Evolutionary conservation across 805 yeast species (phyloP).

Genomic region (Lipomyces chichibuensis): DNA sequence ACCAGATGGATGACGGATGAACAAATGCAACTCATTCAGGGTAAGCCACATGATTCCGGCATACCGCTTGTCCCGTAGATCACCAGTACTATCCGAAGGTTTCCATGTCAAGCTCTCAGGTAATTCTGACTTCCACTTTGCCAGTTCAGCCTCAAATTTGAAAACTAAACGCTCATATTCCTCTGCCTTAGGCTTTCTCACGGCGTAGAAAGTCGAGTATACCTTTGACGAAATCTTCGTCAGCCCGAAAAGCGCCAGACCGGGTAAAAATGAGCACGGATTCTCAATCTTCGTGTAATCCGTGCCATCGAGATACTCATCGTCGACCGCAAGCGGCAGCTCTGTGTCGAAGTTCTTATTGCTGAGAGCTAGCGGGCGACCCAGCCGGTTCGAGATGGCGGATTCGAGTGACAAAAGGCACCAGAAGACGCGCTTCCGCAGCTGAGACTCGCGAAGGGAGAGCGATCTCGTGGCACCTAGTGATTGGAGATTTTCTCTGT

Average conservation of each 20-base stretch:
- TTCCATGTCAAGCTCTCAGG: constrained; percentile 26
- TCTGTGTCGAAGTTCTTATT: constrained; percentile 18
- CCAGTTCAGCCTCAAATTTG: constrained; percentile 23
- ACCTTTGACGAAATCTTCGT: constrained; percentile 20
- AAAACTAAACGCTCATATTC: constrained; percentile 28
- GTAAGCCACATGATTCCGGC: constrained; percentile 33
- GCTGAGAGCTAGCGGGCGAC: constrained; percentile 27
- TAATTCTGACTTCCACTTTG: constrained; percentile 12
- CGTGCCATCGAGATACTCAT: constrained; percentile 24
- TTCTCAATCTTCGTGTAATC: constrained; percentile 5
- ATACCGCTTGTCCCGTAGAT: constrained; percentile 22
- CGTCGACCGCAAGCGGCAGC: constrained; percentile 27
- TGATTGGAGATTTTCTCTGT: constrained; percentile 20
- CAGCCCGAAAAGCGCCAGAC: constrained; percentile 22
- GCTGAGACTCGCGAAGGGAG: constrained; percentile 20
- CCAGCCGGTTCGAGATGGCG: constrained; percentile 19
- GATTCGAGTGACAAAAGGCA: constrained; percentile 22
- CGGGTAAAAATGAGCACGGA: constrained; percentile 30
- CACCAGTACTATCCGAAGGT: constrained; percentile 22
- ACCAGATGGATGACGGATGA: constrained; percentile 33
- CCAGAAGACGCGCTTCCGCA: constrained; percentile 32
- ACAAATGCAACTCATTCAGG: constrained; percentile 23
- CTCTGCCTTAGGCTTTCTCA: constrained; percentile 21
- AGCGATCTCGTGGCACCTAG: constrained; percentile 1
- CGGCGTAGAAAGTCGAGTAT: constrained; percentile 25